A percentile compares a stretch with the other conserved stretches of the same genome.
phyloP scores from a whole-genome alignment of 2,329 filamentous ascomycete genomes.

The Claviceps sp. region DNA sequence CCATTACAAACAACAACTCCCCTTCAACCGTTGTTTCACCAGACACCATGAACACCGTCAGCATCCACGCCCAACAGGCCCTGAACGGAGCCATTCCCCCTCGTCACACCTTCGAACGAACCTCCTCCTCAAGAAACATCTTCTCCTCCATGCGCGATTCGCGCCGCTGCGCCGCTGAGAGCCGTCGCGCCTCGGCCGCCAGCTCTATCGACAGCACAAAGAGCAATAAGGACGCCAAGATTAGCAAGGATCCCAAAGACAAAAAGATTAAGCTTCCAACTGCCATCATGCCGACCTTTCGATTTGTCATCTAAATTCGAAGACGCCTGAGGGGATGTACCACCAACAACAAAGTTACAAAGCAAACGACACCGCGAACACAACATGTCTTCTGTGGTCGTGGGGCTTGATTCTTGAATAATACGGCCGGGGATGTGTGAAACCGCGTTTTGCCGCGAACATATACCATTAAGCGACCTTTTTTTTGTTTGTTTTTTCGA shows the following conservation, averaged over 20 bases:
- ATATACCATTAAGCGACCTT: not conserved
- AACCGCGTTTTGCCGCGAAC: too few species aligned
- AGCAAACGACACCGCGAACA: not conserved
- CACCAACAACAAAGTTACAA: not conserved
- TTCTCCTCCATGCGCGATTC: constrained; percentile 5
- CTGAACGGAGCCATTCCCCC: not conserved
- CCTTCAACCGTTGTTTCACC: not conserved
- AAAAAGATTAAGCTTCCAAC: constrained; percentile 1
- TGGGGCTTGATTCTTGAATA: too few species aligned
- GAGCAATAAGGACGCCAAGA: not conserved
- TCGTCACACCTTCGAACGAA: not conserved
- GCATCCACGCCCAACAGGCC: not conserved
- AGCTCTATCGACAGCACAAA: not conserved
- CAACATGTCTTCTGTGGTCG: too few species aligned
- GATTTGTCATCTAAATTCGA: constrained; percentile 3
- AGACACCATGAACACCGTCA: not conserved
- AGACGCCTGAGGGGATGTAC: not conserved
- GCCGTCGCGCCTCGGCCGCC: constrained; percentile 1
- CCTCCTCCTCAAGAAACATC: not conserved
- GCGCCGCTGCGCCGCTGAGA: not conserved
- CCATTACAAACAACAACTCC: not conserved
- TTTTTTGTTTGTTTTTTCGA: not conserved
- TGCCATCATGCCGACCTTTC: constrained; percentile 1
- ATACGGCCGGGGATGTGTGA: too few species aligned
- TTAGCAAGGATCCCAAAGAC: constrained; percentile 2